phyloP scores from a whole-genome alignment of 2,329 filamentous ascomycete genomes.

The Colletotrichum cereale region DNA sequence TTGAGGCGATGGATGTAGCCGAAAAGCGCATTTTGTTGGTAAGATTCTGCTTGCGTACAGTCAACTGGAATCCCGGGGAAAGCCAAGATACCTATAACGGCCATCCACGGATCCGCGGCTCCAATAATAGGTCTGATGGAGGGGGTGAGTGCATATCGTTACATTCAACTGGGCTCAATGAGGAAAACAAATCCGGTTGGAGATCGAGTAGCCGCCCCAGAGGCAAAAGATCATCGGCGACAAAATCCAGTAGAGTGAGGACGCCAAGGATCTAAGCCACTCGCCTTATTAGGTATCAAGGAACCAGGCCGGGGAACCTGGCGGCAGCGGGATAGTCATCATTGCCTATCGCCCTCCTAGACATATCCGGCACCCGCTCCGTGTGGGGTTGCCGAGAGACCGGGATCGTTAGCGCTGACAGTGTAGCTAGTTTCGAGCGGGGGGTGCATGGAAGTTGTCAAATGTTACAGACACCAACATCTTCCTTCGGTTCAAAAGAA shows the following conservation, averaged over 20 bases:
- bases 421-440: not conserved
- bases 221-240: not conserved
- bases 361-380: slow-evolving; percentile 7
- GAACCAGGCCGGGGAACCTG: not conserved
- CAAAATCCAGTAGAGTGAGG: not conserved
- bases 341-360: slow-evolving; percentile 1
- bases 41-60: not conserved
- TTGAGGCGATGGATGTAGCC: not conserved
- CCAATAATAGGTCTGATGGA: not conserved
- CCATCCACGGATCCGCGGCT: not conserved
- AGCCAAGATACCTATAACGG: not conserved
- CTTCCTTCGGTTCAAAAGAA: not conserved
- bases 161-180: slow-evolving; percentile 10
- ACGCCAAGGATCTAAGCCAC: slow-evolving; percentile 8
- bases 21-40: slow-evolving; percentile 15
- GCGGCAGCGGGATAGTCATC: not conserved
- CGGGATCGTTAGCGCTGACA: slow-evolving; percentile 11
- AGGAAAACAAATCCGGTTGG: not conserved
- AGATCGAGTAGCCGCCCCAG: not conserved
- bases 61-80: not conserved
- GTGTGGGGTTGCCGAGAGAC: slow-evolving; percentile 15
- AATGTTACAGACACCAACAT: too few relatives aligned
- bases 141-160: not conserved
- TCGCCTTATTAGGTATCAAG: not conserved
- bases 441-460: too few relatives aligned